A percentile compares a stretch with the other conserved stretches of the same genome.
phyloP scores from a whole-genome alignment of 192 early-diverging fungal genomes.

The Kickxella alabastrina region DNA sequence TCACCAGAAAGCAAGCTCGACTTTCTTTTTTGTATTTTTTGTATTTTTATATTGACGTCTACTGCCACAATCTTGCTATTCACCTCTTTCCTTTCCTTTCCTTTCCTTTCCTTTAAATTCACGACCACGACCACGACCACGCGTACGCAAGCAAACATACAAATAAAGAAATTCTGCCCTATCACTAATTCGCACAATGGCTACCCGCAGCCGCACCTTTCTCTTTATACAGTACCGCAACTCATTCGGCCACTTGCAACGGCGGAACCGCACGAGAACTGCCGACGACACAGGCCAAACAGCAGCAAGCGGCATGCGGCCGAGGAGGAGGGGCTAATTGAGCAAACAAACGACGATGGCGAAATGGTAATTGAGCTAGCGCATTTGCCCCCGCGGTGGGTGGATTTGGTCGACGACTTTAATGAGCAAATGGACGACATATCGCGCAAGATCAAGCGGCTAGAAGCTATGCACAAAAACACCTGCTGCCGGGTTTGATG shows the following conservation, averaged over 20 bases:
- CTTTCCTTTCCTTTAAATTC: too few relatives aligned
- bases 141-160: too few relatives aligned
- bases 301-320: constrained; percentile 7
- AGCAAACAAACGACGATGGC: constrained; percentile 62
- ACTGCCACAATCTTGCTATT: too few relatives aligned
- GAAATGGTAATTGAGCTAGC: constrained; percentile 86
- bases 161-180: neutral
- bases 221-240: constrained; percentile 93
- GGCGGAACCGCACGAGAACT: constrained; percentile 36
- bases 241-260: constrained; percentile 67
- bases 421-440: constrained; percentile 64
- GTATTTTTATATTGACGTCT: too few relatives aligned
- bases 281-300: constrained; percentile 6
- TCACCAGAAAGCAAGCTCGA: too few relatives aligned
- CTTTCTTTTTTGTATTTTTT: too few relatives aligned
- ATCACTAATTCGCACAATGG: constrained; percentile 50
- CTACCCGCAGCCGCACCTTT: constrained; percentile 85
- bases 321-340: constrained; percentile 51
- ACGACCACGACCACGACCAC: too few relatives aligned
- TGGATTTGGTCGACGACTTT: constrained; percentile 89
- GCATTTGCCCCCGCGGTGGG: constrained; percentile 89
- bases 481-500: constrained; percentile 94
- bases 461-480: constrained; percentile 82
- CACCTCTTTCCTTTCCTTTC: too few relatives aligned
- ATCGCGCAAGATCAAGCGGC: constrained; percentile 54